Percentiles rank a stretch among this genome's conserved stretches.
These are phyloP conservation scores for Tulasnella sp. DNA, from an alignment of 768 basidiomycete species.

Conservation along the genomic window DNA sequence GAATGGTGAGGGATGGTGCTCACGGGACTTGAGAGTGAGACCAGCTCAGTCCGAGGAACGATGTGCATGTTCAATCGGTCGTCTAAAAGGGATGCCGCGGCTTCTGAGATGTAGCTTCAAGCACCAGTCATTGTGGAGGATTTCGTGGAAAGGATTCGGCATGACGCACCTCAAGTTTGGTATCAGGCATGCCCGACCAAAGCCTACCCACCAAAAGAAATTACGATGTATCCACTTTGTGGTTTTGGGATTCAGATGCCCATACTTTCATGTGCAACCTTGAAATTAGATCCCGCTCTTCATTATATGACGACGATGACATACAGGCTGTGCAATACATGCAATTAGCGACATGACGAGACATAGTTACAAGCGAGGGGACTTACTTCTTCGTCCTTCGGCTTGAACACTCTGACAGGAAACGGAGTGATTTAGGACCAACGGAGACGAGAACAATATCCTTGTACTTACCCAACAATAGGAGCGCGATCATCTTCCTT, in stretches of 20 bases:
- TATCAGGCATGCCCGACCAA: slow-evolving; percentile 80
- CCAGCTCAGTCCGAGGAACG: slow-evolving; percentile 77
- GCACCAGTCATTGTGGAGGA: background rate
- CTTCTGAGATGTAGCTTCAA: slow-evolving; percentile 77
- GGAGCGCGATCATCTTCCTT: slow-evolving; percentile 67
- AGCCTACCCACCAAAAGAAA: slow-evolving; percentile 82
- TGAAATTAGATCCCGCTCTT: background rate
- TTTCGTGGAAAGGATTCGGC: background rate
- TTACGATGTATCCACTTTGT: slow-evolving; percentile 86
- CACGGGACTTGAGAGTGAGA: slow-evolving; percentile 65
- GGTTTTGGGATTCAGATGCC: slow-evolving; percentile 82
- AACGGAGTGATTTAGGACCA: background rate
- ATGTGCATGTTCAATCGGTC: slow-evolving; percentile 62
- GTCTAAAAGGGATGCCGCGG: slow-evolving; percentile 78
- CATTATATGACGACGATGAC: background rate
- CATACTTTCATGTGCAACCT: slow-evolving; percentile 37
- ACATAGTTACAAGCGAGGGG: background rate
- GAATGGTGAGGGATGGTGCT: slow-evolving; percentile 8
- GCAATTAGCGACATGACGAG: background rate
- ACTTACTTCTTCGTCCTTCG: slow-evolving; percentile 38
- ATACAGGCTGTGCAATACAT: background rate
- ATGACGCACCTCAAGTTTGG: slow-evolving; percentile 65
- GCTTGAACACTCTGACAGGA: slow-evolving; percentile 68
- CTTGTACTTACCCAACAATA: slow-evolving; percentile 61
- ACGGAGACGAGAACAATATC: background rate